Conservation (phyloP, 1,284 basidiomycete species). For the Anthracocystis walkeri region DNA sequence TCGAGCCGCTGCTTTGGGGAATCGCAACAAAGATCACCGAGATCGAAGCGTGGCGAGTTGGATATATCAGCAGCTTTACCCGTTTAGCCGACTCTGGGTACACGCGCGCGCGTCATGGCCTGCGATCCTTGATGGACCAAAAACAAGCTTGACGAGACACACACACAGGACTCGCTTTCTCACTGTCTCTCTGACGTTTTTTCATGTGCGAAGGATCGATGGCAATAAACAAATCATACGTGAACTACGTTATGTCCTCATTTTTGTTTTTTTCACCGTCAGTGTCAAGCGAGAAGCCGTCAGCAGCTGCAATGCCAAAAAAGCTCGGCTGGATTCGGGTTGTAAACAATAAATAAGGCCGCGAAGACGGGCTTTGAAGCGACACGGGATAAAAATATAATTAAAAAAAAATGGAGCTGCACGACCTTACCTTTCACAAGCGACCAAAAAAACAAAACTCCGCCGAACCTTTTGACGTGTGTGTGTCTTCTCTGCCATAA, state of each 20-base stretch:
- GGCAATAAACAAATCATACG: no score
- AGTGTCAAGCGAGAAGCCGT: background rate
- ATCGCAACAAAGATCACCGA: background rate
- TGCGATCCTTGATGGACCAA: background rate
- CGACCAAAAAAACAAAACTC: no score
- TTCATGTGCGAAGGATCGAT: background rate
- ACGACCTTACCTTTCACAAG: no score
- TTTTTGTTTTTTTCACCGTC: background rate
- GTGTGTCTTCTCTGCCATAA: no score
- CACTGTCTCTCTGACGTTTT: no score
- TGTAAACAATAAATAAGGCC: background rate
- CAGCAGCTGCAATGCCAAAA: background rate
- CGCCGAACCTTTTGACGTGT: no score
- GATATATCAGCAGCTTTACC: background rate
- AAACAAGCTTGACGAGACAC: constrained; percentile 6
- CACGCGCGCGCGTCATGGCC: background rate
- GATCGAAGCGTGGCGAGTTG: constrained; percentile 1
- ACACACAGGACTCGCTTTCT: background rate
- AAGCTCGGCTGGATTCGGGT: constrained; percentile 7
- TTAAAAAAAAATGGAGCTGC: no score
- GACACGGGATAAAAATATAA: no score
- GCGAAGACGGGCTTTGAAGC: no score
- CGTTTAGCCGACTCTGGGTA: background rate
- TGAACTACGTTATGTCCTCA: no score
- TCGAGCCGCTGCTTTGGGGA: background rate